phyloP scores from a whole-genome alignment of 495 filamentous ascomycete genomes.

The Extremus antarcticus region DNA sequence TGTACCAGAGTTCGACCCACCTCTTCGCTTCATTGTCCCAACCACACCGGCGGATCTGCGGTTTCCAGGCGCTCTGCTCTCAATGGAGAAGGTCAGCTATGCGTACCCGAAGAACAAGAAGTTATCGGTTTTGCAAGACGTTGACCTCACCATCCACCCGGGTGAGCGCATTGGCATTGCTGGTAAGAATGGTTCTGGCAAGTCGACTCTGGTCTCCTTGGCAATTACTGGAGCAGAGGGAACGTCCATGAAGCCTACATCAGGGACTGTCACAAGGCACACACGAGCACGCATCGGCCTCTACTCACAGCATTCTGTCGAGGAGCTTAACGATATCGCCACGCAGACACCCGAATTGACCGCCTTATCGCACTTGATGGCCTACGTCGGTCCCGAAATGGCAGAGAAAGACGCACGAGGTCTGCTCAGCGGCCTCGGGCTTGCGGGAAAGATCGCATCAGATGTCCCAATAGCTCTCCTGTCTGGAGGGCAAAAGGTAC shows the following conservation, averaged over 20 bases:
- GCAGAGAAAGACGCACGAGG: conserved; percentile 52
- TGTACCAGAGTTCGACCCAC: conserved; percentile 53
- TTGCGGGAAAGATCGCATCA: conserved; percentile 53
- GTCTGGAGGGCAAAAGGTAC: conserved; percentile 69
- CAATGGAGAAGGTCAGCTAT: conserved; percentile 54
- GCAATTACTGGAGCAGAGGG: conserved; percentile 34
- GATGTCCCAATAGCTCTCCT: conserved; percentile 58
- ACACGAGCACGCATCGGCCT: conserved; percentile 56
- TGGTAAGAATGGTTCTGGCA: conserved; percentile 64
- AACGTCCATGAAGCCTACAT: conserved; percentile 32
- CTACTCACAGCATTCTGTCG: conserved; percentile 69
- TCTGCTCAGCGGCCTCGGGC: conserved; percentile 51
- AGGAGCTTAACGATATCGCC: conserved; percentile 45
- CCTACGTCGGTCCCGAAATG: conserved; percentile 37
- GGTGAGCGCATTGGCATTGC: conserved; percentile 63
- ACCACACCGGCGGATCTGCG: conserved; percentile 54
- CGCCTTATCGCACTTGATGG: conserved; percentile 47
- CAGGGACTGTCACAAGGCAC: conserved; percentile 50
- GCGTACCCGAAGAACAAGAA: conserved; percentile 37
- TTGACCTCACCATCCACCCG: conserved; percentile 54
- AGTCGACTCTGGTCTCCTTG: conserved; percentile 56
- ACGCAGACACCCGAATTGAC: conserved; percentile 42
- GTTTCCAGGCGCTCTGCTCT: conserved; percentile 62
- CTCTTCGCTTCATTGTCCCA: conserved; percentile 41
- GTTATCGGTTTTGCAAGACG: conserved; percentile 40